phyloP scores from a whole-genome alignment of 805 yeast species.

The Cyberlindnera misumaiensis region DNA sequence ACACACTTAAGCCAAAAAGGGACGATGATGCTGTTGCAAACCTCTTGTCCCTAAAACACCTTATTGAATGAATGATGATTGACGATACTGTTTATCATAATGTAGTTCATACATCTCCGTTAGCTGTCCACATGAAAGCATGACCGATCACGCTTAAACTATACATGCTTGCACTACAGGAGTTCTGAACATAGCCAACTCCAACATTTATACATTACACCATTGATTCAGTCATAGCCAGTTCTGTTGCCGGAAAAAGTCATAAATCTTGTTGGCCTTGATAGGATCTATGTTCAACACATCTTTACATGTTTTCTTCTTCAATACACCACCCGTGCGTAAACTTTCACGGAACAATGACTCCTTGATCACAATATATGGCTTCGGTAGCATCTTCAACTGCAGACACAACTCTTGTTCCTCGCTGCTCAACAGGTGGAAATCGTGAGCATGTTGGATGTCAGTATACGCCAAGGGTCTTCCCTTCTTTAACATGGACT shows the following conservation, averaged over 20 bases:
- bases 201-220: not conserved
- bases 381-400: conserved; percentile 83
- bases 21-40: conserved; percentile 14
- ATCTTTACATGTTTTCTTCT: conserved; percentile 81
- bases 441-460: conserved; percentile 74
- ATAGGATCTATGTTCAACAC: conserved; percentile 76
- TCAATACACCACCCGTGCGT: conserved; percentile 75
- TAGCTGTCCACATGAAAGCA: too few species aligned
- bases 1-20: conserved; percentile 4
- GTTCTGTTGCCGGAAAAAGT: conserved; percentile 86
- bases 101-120: too few species aligned
- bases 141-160: too few species aligned
- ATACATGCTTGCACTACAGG: too few species aligned
- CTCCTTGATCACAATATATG: conserved; percentile 89
- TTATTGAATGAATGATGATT: not conserved
- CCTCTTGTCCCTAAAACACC: conserved; percentile 11
- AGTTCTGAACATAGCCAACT: too few species aligned
- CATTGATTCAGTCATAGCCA: conserved; percentile 45
- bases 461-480: conserved; percentile 49
- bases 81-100: not conserved
- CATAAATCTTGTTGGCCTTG: conserved; percentile 84
- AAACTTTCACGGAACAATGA: conserved; percentile 81
- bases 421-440: conserved; percentile 73
- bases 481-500: conserved; percentile 26
- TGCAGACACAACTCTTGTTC: conserved; percentile 83